A percentile compares a stretch with the other conserved stretches of the same genome.
Evolutionary conservation across 768 basidiomycete species (phyloP).

Genomic region (Agaricus blazei): DNA sequence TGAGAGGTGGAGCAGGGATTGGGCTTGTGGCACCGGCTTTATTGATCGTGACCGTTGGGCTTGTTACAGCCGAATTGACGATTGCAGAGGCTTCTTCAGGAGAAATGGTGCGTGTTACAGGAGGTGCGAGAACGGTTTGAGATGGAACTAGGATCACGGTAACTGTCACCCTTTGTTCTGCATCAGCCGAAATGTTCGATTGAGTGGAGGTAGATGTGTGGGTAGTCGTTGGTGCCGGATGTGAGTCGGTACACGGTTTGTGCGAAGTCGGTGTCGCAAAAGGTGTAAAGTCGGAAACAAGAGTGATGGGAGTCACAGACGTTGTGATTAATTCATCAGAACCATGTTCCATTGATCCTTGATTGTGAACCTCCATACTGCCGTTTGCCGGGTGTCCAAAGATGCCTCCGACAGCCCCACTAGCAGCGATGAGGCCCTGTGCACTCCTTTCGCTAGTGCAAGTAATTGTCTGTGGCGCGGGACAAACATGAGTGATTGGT

Average conservation of each 20-base stretch:
- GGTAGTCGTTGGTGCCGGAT: too few relatives aligned
- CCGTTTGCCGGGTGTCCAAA: conserved; percentile 16
- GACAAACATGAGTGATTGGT: not conserved
- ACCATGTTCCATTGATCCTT: not conserved
- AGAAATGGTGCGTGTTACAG: conserved; percentile 37
- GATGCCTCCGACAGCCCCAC: conserved; percentile 41
- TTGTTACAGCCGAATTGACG: conserved; percentile 12
- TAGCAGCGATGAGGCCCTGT: conserved; percentile 36
- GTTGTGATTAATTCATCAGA: not conserved
- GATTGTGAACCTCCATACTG: not conserved
- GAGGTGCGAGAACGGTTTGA: conserved; percentile 21
- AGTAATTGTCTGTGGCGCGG: conserved; percentile 30
- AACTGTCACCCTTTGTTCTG: conserved; percentile 19
- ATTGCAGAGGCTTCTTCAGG: conserved; percentile 37
- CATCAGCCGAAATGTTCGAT: not conserved
- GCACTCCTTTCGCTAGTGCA: conserved; percentile 52
- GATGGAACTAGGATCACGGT: conserved; percentile 23
- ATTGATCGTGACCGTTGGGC: not conserved
- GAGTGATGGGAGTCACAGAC: not conserved
- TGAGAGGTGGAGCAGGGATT: not conserved
- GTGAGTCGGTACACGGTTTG: not conserved
- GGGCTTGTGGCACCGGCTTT: too few relatives aligned
- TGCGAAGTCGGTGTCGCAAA: not conserved
- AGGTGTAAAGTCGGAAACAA: not conserved
- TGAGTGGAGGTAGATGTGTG: not conserved